phyloP scores from a whole-genome alignment of 1,284 basidiomycete genomes.

The Coniferiporia sulphurascens region DNA sequence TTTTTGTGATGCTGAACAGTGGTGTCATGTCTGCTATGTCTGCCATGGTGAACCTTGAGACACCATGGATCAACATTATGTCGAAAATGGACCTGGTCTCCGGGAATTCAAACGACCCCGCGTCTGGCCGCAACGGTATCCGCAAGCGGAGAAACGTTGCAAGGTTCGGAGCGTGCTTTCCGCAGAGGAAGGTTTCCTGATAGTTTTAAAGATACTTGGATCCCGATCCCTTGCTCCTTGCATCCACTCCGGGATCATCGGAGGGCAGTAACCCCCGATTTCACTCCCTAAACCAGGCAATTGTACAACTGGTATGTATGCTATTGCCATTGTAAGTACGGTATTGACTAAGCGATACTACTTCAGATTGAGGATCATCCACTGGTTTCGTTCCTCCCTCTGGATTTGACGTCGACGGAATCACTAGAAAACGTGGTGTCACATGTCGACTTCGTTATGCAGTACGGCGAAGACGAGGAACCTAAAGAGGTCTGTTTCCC shows the following conservation, averaged over 20 bases:
- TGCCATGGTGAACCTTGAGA: slow-evolving; percentile 96
- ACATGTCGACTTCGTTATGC: slow-evolving; percentile 96
- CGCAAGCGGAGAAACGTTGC: slow-evolving; percentile 73
- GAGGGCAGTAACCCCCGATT: slow-evolving; percentile 77
- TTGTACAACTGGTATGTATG: slow-evolving; percentile 78
- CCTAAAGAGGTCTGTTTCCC: slow-evolving; percentile 68
- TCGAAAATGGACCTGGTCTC: slow-evolving; percentile 99
- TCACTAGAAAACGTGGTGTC: slow-evolving; percentile 88
- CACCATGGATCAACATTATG: slow-evolving; percentile 97
- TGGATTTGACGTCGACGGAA: slow-evolving; percentile 88
- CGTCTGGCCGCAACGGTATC: slow-evolving; percentile 66
- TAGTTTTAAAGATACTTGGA: slow-evolving; percentile 74
- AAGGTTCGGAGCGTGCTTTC: slow-evolving; percentile 40
- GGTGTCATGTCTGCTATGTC: slow-evolving; percentile 99
- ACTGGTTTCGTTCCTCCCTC: slow-evolving; percentile 92
- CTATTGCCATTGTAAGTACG: slow-evolving; percentile 6
- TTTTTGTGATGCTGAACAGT: slow-evolving; percentile 35
- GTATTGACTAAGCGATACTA: slow-evolving; percentile 4
- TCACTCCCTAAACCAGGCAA: slow-evolving; percentile 89
- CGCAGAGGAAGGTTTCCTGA: neutral
- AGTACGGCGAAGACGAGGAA: slow-evolving; percentile 93
- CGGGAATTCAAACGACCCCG: slow-evolving; percentile 52
- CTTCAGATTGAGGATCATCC: slow-evolving; percentile 95
- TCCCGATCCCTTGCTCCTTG: slow-evolving; percentile 90
- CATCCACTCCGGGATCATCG: slow-evolving; percentile 60